These are phyloP conservation scores for Fusarium beomiforme DNA, from an alignment of 2,329 filamentous ascomycete genomes.

Conservation along the genomic window DNA sequence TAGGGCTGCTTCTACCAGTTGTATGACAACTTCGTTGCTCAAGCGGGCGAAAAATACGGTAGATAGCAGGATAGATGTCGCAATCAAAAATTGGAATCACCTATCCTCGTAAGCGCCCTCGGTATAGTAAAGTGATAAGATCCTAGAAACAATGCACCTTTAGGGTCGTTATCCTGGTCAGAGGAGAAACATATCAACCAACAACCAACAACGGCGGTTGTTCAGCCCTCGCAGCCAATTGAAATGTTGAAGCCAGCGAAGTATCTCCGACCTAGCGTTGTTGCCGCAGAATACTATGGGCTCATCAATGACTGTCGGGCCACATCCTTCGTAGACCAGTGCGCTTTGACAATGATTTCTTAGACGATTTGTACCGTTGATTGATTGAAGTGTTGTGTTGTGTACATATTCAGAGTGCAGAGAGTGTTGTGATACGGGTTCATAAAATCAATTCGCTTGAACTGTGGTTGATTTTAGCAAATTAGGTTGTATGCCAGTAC, in stretches of 20 bases:
- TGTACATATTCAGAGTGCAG: too few relatives aligned
- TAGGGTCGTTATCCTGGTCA: background rate
- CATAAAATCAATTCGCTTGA: too few relatives aligned
- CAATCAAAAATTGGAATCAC: too few relatives aligned
- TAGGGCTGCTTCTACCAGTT: too few relatives aligned
- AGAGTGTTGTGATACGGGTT: too few relatives aligned
- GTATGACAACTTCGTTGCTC: too few relatives aligned
- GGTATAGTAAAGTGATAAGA: background rate
- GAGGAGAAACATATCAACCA: background rate
- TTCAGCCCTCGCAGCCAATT: background rate
- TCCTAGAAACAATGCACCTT: background rate
- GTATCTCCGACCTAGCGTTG: background rate
- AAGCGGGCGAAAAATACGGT: too few relatives aligned
- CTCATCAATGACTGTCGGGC: background rate
- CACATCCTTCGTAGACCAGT: background rate
- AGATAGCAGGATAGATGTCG: background rate
- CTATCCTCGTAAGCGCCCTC: constrained; percentile 13
- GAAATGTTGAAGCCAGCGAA: too few relatives aligned
- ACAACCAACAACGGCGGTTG: constrained; percentile 15
- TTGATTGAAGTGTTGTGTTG: too few relatives aligned
- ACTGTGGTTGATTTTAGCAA: too few relatives aligned
- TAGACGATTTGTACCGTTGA: too few relatives aligned
- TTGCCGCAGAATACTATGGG: background rate
- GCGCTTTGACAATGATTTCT: background rate
- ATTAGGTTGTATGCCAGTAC: too few relatives aligned